phyloP scores from a whole-genome alignment of 1,139 yeast species.

The Blastobotrys aristatus region DNA sequence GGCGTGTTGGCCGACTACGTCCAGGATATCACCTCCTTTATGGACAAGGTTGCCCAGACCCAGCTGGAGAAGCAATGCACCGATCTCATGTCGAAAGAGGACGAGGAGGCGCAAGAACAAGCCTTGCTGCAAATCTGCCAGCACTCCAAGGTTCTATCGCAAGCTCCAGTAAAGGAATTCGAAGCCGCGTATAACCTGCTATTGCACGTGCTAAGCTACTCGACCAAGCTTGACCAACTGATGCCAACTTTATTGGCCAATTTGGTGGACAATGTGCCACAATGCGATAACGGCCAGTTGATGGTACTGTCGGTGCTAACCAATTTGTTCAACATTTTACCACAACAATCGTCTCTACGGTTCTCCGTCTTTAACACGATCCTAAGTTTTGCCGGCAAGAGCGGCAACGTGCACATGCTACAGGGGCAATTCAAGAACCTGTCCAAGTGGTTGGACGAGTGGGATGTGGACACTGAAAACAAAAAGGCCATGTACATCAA shows the following conservation, averaged over 20 bases:
- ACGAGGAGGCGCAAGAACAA: conserved; percentile 28
- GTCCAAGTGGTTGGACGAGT: conserved; percentile 37
- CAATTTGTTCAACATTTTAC: conserved; percentile 40
- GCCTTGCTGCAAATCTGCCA: conserved; percentile 34
- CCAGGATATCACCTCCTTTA: conserved; percentile 36
- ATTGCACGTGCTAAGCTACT: conserved; percentile 35
- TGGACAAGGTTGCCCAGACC: conserved; percentile 34
- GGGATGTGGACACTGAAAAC: conserved; percentile 32
- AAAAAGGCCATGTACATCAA: conserved; percentile 29
- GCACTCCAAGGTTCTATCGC: conserved; percentile 29
- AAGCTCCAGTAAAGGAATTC: conserved; percentile 38
- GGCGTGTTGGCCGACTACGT: conserved; percentile 38
- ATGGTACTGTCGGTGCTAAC: conserved; percentile 36
- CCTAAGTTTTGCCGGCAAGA: conserved; percentile 33
- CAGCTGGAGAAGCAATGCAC: conserved; percentile 23
- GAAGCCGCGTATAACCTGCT: conserved; percentile 41
- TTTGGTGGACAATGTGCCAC: conserved; percentile 30
- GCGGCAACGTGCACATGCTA: conserved; percentile 33
- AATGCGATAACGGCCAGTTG: conserved; percentile 29
- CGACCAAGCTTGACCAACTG: conserved; percentile 32
- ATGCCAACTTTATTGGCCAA: conserved; percentile 32
- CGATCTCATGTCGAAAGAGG: conserved; percentile 26
- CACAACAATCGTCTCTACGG: conserved; percentile 30
- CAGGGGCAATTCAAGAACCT: conserved; percentile 37
- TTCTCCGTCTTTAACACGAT: conserved; percentile 34